Evolutionary conservation across 129 eudicot genomes (phyloP), one percentile per base, ranked within the genome.

Genomic region (Tagetes patula): DNA sequence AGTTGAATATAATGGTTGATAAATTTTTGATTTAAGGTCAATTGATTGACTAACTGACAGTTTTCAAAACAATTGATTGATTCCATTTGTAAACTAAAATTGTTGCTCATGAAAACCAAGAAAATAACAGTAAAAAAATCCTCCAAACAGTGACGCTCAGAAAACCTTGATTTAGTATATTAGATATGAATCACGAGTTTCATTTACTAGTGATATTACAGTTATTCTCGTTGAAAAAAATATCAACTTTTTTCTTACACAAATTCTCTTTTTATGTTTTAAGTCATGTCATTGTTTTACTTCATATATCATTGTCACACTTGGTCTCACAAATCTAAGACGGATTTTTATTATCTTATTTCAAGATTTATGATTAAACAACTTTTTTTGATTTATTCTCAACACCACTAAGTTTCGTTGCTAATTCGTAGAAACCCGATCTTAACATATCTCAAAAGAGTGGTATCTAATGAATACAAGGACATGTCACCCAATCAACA

Each of bases 401-500:
- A 56, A 47, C 40, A 60, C 49, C 52, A 73, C 6, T 52, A 59
- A 46, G 6, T 33, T 40, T 64, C 5, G 5, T 37, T 47, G 66
- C 49, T 48, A 61, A 8, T 47, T 14, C 40, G 3, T 27, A 46
- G 3, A 39, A 62, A 74, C 69, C 49, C 40, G 50, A n/a, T 62
- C 52, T 20, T 8, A n/a, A 32, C 62, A 12, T 45, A 61, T 74
- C 78, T 48, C 6, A 36, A 74, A 62, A 74, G 40, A 62, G 50
- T 61, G 78, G 78, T 13, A 27, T 37, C 62, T 3, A 62, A 74
- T 62, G 63, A 47, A 37, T 74, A 74, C 14, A 74, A 62, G 0
- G 78, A 74, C 78, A 8, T 40, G 61, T 2, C 70, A 61, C 40
- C 78, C 78, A 74, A 73, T 73, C 60, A 33, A 61, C 77, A 13